Conservation (phyloP, 768 basidiomycete genomes). For the Agaricus subrufescens region DNA sequence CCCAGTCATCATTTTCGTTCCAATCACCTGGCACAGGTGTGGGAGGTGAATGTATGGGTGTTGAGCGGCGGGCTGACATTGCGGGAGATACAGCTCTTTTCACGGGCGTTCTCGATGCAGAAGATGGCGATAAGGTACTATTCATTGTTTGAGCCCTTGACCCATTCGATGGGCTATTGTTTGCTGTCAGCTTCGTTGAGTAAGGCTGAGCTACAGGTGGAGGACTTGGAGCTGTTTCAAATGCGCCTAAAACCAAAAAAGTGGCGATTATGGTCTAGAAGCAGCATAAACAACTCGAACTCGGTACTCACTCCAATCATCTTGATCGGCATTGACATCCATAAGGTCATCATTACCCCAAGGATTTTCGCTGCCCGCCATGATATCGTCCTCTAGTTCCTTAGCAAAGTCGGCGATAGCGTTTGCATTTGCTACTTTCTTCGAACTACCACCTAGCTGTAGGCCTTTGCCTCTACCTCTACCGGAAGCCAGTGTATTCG, state of each 20-base stretch:
- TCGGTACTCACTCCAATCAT: slow-evolving; percentile 84
- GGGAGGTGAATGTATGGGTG: slow-evolving; percentile 14
- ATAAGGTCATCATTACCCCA: slow-evolving; percentile 84
- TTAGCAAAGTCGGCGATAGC: slow-evolving; percentile 39
- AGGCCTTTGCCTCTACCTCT: slow-evolving; percentile 56
- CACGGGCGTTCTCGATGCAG: not conserved
- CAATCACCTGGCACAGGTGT: slow-evolving; percentile 19
- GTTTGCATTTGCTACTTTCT: slow-evolving; percentile 29
- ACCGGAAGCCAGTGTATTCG: slow-evolving; percentile 15
- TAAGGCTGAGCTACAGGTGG: slow-evolving; percentile 7
- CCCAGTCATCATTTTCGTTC: slow-evolving; percentile 22
- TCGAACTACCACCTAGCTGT: slow-evolving; percentile 54
- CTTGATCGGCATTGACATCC: slow-evolving; percentile 89
- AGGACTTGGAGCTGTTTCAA: slow-evolving; percentile 51
- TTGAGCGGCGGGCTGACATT: slow-evolving; percentile 9
- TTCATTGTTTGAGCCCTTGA: slow-evolving; percentile 5
- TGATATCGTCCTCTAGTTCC: slow-evolving; percentile 54
- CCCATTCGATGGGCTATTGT: slow-evolving; percentile 11
- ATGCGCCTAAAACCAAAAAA: slow-evolving; percentile 49
- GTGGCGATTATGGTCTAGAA: not conserved
- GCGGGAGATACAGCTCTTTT: slow-evolving; percentile 3
- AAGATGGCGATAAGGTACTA: not conserved
- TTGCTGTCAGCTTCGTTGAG: slow-evolving; percentile 5
- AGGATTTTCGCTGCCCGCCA: slow-evolving; percentile 41
- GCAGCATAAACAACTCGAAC: slow-evolving; percentile 9